phyloP scores from a whole-genome alignment of 306 rosid species.

The Gastrolobium bilobum region DNA sequence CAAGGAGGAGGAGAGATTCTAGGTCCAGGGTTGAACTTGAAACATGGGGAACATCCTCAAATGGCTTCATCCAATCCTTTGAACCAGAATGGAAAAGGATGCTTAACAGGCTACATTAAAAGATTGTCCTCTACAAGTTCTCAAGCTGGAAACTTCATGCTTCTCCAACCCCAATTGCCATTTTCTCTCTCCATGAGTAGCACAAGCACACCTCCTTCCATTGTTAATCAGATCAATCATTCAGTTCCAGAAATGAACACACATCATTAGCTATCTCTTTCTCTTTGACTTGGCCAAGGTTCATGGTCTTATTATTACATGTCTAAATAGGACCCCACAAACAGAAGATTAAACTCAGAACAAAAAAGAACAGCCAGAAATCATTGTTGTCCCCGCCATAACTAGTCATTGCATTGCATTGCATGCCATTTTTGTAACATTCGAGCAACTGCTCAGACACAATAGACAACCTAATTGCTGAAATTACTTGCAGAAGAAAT shows the following conservation, averaged over 20 bases:
- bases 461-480: neutral
- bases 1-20: conserved; percentile 43
- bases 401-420: neutral
- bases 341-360: neutral
- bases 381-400: neutral
- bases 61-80: conserved; percentile 42
- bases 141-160: conserved; percentile 45
- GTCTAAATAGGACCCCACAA: neutral
- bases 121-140: conserved; percentile 53
- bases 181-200: conserved; percentile 43
- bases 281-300: neutral
- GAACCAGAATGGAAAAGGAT: conserved; percentile 54
- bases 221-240: conserved; percentile 25
- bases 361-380: conserved; percentile 2
- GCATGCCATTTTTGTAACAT: conserved; percentile 11
- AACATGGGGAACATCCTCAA: conserved; percentile 49
- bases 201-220: conserved; percentile 30
- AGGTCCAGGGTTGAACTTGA: conserved; percentile 50
- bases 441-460: neutral
- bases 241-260: conserved; percentile 32
- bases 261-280: conserved; percentile 27
- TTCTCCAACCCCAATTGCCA: conserved; percentile 58
- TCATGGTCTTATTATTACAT: neutral
- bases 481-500: neutral
- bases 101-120: conserved; percentile 49